Evolutionary conservation across 2,329 filamentous ascomycete species (phyloP), one percentile per base, ranked within the genome.

Genomic region (Neopestalotiopsis clavispora): DNA sequence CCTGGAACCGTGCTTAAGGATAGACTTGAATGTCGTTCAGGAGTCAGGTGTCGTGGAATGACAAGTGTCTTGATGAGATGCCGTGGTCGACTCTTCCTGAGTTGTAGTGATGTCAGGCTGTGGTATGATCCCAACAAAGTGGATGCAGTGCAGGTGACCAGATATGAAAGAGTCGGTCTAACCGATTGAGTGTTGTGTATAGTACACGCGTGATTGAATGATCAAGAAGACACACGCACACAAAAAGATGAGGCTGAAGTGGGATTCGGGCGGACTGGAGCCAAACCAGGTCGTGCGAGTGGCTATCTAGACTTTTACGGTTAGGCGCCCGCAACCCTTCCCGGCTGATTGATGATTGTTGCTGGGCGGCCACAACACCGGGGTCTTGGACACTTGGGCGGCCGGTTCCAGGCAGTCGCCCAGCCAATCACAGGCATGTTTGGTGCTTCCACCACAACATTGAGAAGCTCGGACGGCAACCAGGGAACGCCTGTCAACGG

Each of bases 361-460:
- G 80, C 80, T 80, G 79, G 78, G 78, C 74, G 74, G 79, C 77
- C 75, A 80, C 78, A 56, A 56, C 23, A 38, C 28, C 52, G 64
- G 73, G 72, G 34, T 38, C 34, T 38, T 38, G 34, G 34, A 38
- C 6, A 71, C 69, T 72, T 71, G 72, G 68, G 71, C 69, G 23
- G 14, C n/a, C 30, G 38, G 38, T n/a, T 63, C 42, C 69, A 65
- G 65, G 64, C 65, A 67, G 67, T 40, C 70, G 52, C 66, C 59
- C 68, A 75, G 73, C 80, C 81, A 82, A 83, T 83, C 78, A 82
- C 66, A 52, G 68, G 67, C 52, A 71, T 71, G 64, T 69, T 69
- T 72, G 71, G 70, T 70, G 74, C 74, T 75, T 75, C 76, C 76
- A 81, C 80, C 80, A 83, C 78, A 83, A 83, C 80, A 82, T 80